Evolutionary conservation across 495 filamentous ascomycete genomes (phyloP).

Genomic region (Pyrenula aspistea): DNA sequence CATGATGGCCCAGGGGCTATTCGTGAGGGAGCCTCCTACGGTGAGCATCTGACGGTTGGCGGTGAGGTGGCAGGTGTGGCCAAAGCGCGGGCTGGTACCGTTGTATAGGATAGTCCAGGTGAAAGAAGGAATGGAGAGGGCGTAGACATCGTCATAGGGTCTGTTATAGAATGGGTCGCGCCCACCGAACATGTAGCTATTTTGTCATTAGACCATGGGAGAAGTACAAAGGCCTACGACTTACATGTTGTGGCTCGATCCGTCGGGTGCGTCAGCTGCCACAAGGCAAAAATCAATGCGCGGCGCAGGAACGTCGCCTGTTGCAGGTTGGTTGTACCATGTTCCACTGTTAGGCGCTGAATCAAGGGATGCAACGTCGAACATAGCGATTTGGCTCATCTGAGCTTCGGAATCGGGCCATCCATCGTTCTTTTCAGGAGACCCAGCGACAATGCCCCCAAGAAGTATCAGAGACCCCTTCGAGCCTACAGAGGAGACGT

Average conservation of each 20-base stretch:
- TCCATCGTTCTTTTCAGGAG: slow-evolving; percentile 1
- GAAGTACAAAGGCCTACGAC: slow-evolving; percentile 2
- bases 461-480: slow-evolving; percentile 24
- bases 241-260: slow-evolving; percentile 19
- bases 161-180: slow-evolving; percentile 1
- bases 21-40: slow-evolving; percentile 17
- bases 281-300: slow-evolving; percentile 23
- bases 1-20: neutral
- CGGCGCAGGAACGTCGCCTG: slow-evolving; percentile 16
- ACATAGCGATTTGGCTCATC: slow-evolving; percentile 19
- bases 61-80: slow-evolving; percentile 25
- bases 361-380: slow-evolving; percentile 23
- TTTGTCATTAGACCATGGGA: neutral
- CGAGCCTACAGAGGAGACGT: slow-evolving; percentile 16
- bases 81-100: slow-evolving; percentile 18
- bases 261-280: slow-evolving; percentile 16
- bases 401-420: slow-evolving; percentile 7
- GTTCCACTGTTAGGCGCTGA: slow-evolving; percentile 6
- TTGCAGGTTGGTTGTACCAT: slow-evolving; percentile 23
- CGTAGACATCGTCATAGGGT: slow-evolving; percentile 21
- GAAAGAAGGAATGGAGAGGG: slow-evolving; percentile 25
- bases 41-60: slow-evolving; percentile 25
- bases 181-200: slow-evolving; percentile 16
- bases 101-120: slow-evolving; percentile 19
- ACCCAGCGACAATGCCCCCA: slow-evolving; percentile 19